Evolutionary conservation across 2,329 filamentous ascomycete species (phyloP), one percentile per base, ranked within the genome.

Genomic region (Tolypocladium endophyticum): DNA sequence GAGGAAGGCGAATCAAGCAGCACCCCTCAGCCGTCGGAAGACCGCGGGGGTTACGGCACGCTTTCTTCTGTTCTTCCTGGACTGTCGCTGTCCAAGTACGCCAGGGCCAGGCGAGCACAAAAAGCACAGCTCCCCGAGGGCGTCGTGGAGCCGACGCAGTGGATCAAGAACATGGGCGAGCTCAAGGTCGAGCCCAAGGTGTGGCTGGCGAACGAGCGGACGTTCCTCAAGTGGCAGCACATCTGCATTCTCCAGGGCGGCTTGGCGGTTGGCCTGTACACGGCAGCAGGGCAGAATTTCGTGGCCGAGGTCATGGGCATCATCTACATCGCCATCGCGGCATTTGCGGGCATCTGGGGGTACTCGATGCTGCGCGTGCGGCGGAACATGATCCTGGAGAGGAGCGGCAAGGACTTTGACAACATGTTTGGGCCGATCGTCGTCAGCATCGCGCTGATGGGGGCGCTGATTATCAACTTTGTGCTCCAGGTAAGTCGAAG

Each of bases 171-270:
- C 74, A 84, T 88, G 39, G 93, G 94, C 3, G 89, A 92, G 41
- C 83, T 97, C 64, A 89, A 92, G 70, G 91, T 99, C 60, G 94
- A 99, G 77, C 92, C 91, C 62, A 99, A 99, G 76, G 93, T 99
- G 36, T 99, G 94, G 93, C 87, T 99, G 60, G 94, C 94, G 59
- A 99, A 99, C 74, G 93, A 99, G 76, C 88, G 94, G 62, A 99
- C 94, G 0, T 99, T 97, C 72, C 87, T 99, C 74, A 97, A 97
- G 74, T 99, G 94, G 94, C 90, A 97, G 78, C 92, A 97, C 73
- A 92, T 99, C 68, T 88, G 86, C 62, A 85, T 99, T 56, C 81
- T 99, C 18, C 85, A 99, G 30, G 92, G 92, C 43, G 87, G 87
- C 28, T 76, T 99, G 36, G 90, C 90, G 0, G 78, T 99, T 16